Evolutionary conservation across 164 flowering plant species (phyloP).

Genomic region (Berberis thunbergii): DNA sequence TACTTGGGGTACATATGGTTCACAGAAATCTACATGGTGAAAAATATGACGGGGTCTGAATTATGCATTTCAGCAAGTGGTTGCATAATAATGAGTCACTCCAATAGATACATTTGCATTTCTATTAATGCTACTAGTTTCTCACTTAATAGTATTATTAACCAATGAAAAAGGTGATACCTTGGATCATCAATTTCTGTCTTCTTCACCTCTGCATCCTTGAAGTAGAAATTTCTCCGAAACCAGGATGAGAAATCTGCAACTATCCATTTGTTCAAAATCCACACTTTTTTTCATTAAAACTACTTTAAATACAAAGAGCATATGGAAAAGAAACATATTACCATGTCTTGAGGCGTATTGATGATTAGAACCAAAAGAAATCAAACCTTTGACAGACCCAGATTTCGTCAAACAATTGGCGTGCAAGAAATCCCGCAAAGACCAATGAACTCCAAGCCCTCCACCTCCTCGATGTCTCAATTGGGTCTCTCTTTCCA

Average conservation of each 20-base stretch:
- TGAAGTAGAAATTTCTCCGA: conserved; percentile 14
- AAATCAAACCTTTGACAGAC: conserved; percentile 2
- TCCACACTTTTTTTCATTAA: not conserved
- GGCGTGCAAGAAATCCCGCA: not conserved
- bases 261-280: not conserved
- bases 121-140: not conserved
- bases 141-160: not conserved
- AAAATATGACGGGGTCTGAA: not conserved
- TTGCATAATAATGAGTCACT: not conserved
- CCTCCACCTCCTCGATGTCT: not conserved
- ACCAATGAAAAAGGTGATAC: conserved; percentile 5
- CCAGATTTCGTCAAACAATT: not conserved
- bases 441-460: not conserved
- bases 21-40: not conserved
- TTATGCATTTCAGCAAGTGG: not conserved
- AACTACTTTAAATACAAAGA: no score
- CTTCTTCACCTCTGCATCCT: conserved; percentile 12
- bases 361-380: conserved; percentile 3
- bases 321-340: not conserved
- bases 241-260: not conserved
- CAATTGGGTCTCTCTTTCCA: not conserved
- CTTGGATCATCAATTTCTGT: conserved; percentile 24
- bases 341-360: conserved; percentile 9
- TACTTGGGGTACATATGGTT: not conserved
- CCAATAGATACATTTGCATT: no score